A percentile compares a stretch with the other conserved stretches of the same genome.
Evolutionary conservation across 768 basidiomycete genomes (phyloP).

Genomic region (Pleurotus citrinopileatus): DNA sequence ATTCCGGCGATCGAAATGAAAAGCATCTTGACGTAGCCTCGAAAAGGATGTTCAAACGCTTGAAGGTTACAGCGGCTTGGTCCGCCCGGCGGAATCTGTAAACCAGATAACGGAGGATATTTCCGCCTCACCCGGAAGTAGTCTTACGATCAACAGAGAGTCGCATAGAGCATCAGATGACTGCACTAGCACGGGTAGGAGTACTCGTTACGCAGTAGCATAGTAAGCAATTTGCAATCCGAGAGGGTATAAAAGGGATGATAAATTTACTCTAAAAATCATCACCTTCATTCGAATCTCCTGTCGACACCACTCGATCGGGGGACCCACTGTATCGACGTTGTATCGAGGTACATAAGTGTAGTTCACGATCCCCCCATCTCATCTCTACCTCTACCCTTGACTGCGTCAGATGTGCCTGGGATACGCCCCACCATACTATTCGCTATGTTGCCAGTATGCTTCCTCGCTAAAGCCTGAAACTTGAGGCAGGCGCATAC

Average conservation of each 20-base stretch:
- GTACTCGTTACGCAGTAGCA: slow-evolving; percentile 2
- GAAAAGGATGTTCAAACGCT: slow-evolving; percentile 2
- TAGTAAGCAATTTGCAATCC: slow-evolving; percentile 1
- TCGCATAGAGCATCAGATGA: slow-evolving; percentile 3
- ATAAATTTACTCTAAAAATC: not conserved
- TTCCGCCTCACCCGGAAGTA: slow-evolving; percentile 8
- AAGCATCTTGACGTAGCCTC: not conserved
- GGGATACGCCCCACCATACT: slow-evolving; percentile 5
- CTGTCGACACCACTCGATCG: not conserved
- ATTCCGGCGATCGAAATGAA: not conserved
- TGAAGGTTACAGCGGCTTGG: slow-evolving; percentile 7
- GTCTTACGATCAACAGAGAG: not conserved
- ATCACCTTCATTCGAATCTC: not conserved
- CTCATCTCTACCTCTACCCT: not conserved
- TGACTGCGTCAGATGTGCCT: not conserved
- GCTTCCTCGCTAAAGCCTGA: not conserved
- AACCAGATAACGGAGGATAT: not conserved
- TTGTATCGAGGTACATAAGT: not conserved
- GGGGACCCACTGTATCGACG: not conserved
- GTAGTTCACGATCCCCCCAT: not conserved
- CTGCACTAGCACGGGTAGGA: not conserved
- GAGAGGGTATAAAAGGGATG: slow-evolving; percentile 2
- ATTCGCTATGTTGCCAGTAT: slow-evolving; percentile 12
- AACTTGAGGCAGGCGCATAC: slow-evolving; percentile 1
- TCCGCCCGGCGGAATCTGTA: slow-evolving; percentile 8